Evolutionary conservation across 129 eudicot species (phyloP), one percentile per base, ranked within the genome.

Genomic region (Artemisia tridentata): DNA sequence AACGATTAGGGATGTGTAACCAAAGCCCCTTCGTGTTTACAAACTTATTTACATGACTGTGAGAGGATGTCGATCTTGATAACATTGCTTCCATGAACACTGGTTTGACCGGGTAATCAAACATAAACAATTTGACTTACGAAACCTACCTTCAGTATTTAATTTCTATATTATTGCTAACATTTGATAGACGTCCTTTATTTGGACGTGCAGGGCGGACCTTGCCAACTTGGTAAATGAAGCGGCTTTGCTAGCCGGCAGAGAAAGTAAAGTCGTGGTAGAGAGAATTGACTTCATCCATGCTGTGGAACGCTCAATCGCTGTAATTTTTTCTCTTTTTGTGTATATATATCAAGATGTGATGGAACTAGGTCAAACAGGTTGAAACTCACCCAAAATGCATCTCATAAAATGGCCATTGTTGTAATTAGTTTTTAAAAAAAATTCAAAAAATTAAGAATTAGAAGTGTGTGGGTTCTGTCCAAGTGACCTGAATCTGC

Each of bases 181-280:
- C 56, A 21, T 60, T 67, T 76, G 9, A 47, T 17, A 47, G 34
- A 25, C 65, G 43, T 61, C 4, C 29, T 65, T 63, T 58, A 69
- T 13, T 68, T 80, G 20, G 65, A 64, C 65, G 17, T 74, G 74
- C 95, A 95, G 99, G 89, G 99, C 99, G 67, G 99, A 95, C 79
- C 97, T 95, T 74, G 99, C 99, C 57, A 95, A 95, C 80, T 78
- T 95, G 81, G 99, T 90, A 61, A 92, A 95, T 80, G 99, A 95
- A 81, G 99, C 99, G 29, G 99, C 99, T 74, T 81, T 95, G 81
- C 78, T 95, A 86, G 99, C 99, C 17, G 99, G 99, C 25, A 86
- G 99, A 78, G 80, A 79, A 63, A 88, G 46, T 75, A 95, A 95
- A 75, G 10, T 69, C 7, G 71, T 88, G 3, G 99, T 95, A 62